These are phyloP conservation scores for Glomus cerebriforme DNA, from an alignment of 192 early-diverging fungal species.

Conservation along the genomic window DNA sequence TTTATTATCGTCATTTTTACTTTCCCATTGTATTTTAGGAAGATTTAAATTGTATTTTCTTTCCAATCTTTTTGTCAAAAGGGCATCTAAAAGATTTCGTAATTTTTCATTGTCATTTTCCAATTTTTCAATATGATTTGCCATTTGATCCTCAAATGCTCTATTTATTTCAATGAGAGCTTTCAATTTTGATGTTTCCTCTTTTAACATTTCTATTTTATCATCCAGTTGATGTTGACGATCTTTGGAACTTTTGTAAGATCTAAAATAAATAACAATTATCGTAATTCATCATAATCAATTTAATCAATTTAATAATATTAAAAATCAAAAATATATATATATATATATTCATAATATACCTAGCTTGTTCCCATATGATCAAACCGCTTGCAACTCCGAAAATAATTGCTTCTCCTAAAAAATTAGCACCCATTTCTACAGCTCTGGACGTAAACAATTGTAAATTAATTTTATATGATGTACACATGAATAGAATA, in stretches of 20 bases:
- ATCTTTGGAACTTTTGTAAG: conserved; percentile 49
- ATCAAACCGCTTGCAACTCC: conserved; percentile 73
- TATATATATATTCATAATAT: conserved; percentile 42
- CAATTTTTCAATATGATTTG: background rate
- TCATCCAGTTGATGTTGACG: conserved; percentile 53
- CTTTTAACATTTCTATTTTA: conserved; percentile 53
- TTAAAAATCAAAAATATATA: conserved; percentile 13
- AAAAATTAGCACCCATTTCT: conserved; percentile 80
- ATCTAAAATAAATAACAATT: conserved; percentile 36
- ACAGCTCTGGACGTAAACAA: conserved; percentile 54
- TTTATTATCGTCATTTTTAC: background rate
- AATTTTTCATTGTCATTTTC: conserved; percentile 15
- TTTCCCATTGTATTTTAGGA: background rate
- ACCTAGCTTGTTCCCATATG: conserved; percentile 70
- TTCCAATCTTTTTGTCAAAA: background rate
- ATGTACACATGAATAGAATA: background rate
- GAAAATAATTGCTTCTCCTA: conserved; percentile 78
- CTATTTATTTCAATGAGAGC: background rate
- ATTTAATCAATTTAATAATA: background rate
- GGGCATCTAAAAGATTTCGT: background rate
- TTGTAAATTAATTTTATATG: background rate
- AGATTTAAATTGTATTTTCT: background rate
- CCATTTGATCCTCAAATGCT: background rate
- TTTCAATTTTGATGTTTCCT: background rate
- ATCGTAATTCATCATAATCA: background rate